Evolutionary conservation across 2,329 filamentous ascomycete species (phyloP), one percentile per base, ranked within the genome.

Genomic region (Xylariales sp.): DNA sequence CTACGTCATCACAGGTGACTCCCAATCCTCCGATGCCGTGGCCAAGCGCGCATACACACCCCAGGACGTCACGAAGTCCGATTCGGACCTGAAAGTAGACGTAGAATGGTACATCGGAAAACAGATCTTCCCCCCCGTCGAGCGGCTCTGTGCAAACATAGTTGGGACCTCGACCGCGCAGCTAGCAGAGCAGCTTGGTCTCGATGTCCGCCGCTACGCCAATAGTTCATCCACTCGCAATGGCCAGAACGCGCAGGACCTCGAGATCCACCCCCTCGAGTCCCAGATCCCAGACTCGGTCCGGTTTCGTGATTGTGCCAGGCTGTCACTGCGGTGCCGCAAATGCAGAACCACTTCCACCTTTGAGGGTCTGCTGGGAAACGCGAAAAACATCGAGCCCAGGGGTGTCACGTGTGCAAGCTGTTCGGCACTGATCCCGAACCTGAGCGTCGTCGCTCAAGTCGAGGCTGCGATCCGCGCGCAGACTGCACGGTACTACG

Each of bases 21-120:
- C 76, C 64, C 72, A 75, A 52, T 74, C 66, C 51, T 84, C 69
- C 29, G 85, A 89, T 48, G 74, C 76, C 10, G 79, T 88, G 2
- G 86, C 93, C 16, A 95, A 95, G 66, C 88, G 94, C 51, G 91
- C 93, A 3, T 91, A 88, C 61, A 83, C 86, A 4, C 84, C 88
- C 1, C 84, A 89, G 43, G 93, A 98, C 60, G 82, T 95, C 14
- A 70, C 87, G 45, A 94, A 93, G 57, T 59, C 79, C 12, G 86
- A 86, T 51, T 82, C 84, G 1, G 83, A 72, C 1, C 74, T 98
- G 5, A 76, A 84, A 44, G 88, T 90, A 2, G 93, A 98, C 57
- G 78, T 96, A n/a, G 93, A 98, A 59, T 97, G 90, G 78, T 98
- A 98, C 63, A 80, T 98, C 28, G 85, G 88, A 70, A 98, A 98